Conservation (phyloP, 176 grass and related monocot species). For the Carex parvula region DNA sequence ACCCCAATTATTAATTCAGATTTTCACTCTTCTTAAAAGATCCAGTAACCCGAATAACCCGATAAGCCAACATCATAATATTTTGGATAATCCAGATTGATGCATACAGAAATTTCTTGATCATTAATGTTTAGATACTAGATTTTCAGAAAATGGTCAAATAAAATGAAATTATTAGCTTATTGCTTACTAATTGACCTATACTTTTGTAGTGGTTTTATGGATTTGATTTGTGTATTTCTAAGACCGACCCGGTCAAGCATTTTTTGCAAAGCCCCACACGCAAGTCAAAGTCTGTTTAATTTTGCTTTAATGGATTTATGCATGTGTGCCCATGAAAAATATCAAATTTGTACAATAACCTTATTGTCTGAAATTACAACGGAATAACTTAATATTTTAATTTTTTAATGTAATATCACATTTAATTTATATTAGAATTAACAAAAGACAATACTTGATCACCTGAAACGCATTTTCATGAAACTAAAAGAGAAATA, state of each 20-base stretch:
- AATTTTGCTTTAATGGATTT: background rate
- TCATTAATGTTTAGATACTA: background rate
- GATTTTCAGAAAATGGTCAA: background rate
- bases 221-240: background rate
- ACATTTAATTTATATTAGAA: too few relatives aligned
- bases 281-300: slow-evolving; percentile 4
- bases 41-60: background rate
- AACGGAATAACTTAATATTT: background rate
- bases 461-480: background rate
- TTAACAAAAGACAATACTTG: too few relatives aligned
- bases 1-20: slow-evolving; percentile 31
- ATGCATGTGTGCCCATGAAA: background rate
- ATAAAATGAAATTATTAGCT: background rate
- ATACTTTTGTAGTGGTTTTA: background rate
- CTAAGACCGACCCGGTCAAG: background rate
- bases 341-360: background rate
- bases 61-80: background rate
- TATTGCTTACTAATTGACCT: background rate
- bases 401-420: too few relatives aligned
- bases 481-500: background rate
- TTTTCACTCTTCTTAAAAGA: background rate
- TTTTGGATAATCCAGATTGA: background rate
- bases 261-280: background rate
- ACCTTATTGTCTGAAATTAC: background rate
- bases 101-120: background rate